phyloP scores from a whole-genome alignment of 116 monocot genomes.

The Cymodocea nodosa region DNA sequence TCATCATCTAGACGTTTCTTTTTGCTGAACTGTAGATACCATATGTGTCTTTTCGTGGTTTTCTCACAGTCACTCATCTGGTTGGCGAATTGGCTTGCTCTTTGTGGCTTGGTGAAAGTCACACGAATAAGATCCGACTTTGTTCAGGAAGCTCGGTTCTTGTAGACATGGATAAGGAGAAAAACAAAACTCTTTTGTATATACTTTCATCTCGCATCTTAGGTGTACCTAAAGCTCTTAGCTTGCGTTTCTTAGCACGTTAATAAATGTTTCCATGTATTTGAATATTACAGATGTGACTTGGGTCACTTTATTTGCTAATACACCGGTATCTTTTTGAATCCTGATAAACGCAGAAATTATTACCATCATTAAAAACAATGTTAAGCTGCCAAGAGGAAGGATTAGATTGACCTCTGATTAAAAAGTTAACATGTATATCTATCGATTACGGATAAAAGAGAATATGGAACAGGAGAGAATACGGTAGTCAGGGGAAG shows the following conservation, averaged over 20 bases:
- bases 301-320: not conserved
- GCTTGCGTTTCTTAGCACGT: not conserved
- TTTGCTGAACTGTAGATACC: not conserved
- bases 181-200: not conserved
- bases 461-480: too few relatives aligned
- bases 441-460: too few relatives aligned
- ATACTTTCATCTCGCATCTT: not conserved
- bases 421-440: too few relatives aligned
- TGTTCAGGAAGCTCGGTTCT: not conserved
- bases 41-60: not conserved
- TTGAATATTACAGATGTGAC: not conserved
- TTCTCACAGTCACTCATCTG: not conserved
- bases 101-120: not conserved
- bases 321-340: not conserved
- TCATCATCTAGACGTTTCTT: not conserved
- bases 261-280: constrained; percentile 1
- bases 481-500: too few relatives aligned
- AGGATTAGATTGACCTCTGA: too few relatives aligned
- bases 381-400: too few relatives aligned
- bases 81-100: not conserved
- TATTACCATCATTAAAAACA: too few relatives aligned
- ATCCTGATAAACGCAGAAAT: too few relatives aligned
- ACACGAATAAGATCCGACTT: not conserved
- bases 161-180: not conserved
- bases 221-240: not conserved